Conservation (phyloP, 1,284 basidiomycete species). For the Ceratobasidium sp. region DNA sequence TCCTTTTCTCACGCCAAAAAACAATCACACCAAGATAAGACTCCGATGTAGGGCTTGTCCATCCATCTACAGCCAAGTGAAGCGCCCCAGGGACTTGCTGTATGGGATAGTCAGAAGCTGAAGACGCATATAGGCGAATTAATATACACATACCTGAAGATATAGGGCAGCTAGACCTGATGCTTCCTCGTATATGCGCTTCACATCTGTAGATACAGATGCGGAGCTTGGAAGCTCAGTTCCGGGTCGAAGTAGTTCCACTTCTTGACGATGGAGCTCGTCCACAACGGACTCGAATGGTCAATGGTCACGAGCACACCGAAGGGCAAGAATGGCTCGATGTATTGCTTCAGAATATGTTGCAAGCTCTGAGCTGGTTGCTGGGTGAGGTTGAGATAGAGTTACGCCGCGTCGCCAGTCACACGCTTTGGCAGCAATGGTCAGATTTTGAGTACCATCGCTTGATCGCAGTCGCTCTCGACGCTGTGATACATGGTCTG, state of each 20-base stretch:
- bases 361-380: not conserved
- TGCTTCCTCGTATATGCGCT: slow-evolving; percentile 24
- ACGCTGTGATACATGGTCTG: not conserved
- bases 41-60: slow-evolving; percentile 11
- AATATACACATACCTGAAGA: slow-evolving; percentile 6
- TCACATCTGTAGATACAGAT: slow-evolving; percentile 27
- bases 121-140: not conserved
- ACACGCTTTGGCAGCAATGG: not conserved
- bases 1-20: slow-evolving; percentile 7
- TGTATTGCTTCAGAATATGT: slow-evolving; percentile 11
- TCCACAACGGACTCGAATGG: slow-evolving; percentile 32
- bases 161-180: not conserved
- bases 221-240: slow-evolving; percentile 1
- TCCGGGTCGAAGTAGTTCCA: slow-evolving; percentile 23
- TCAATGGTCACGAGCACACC: slow-evolving; percentile 13
- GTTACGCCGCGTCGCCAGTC: slow-evolving; percentile 7
- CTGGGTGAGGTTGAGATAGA: too few relatives aligned
- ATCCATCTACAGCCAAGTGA: slow-evolving; percentile 31
- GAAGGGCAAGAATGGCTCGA: slow-evolving; percentile 17
- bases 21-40: slow-evolving; percentile 24
- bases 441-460: slow-evolving; percentile 28
- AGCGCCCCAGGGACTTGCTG: slow-evolving; percentile 17
- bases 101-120: not conserved
- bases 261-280: slow-evolving; percentile 13
- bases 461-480: slow-evolving; percentile 26